A percentile compares a stretch with the other conserved stretches of the same genome.
Conservation (phyloP, 2,329 filamentous ascomycete species). For the Trichoderma sp. region DNA sequence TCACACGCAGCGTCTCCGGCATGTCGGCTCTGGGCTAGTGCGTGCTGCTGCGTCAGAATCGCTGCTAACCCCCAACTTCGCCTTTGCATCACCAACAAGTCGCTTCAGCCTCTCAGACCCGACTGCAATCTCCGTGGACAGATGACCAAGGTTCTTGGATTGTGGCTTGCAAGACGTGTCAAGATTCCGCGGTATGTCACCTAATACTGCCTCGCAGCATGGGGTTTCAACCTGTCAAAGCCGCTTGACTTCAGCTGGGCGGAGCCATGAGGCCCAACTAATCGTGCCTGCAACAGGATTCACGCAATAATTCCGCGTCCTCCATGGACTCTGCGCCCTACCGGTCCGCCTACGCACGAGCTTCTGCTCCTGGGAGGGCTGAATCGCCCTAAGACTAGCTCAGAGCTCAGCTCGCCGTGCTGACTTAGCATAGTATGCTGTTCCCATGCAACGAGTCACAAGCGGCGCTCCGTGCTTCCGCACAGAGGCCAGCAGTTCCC, state of each 20-base stretch:
- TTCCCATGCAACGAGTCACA: not conserved
- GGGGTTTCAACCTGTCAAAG: not conserved
- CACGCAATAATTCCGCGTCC: conserved; percentile 1
- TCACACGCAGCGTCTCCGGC: not conserved
- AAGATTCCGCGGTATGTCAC: not conserved
- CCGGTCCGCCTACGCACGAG: conserved; percentile 7
- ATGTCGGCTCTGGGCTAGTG: not conserved
- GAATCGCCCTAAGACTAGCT: conserved; percentile 14
- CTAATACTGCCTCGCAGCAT: not conserved
- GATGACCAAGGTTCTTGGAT: not conserved
- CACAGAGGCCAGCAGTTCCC: not conserved
- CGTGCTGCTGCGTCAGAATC: not conserved
- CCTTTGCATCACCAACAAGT: not conserved
- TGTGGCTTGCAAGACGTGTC: conserved; percentile 7
- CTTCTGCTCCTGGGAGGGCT: conserved; percentile 7
- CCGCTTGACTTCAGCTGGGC: not conserved
- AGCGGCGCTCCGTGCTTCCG: not conserved
- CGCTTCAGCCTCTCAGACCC: not conserved
- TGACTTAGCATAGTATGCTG: not conserved
- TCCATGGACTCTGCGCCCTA: conserved; percentile 10
- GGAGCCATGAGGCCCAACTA: not conserved
- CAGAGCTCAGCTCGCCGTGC: conserved; percentile 8
- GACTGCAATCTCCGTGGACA: conserved; percentile 10
- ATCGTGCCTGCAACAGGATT: not conserved
- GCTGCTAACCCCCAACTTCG: not conserved